Percentiles rank a stretch among this genome's conserved stretches.
Conservation (phyloP, 2,329 filamentous ascomycete species). For the Clonostachys solani region DNA sequence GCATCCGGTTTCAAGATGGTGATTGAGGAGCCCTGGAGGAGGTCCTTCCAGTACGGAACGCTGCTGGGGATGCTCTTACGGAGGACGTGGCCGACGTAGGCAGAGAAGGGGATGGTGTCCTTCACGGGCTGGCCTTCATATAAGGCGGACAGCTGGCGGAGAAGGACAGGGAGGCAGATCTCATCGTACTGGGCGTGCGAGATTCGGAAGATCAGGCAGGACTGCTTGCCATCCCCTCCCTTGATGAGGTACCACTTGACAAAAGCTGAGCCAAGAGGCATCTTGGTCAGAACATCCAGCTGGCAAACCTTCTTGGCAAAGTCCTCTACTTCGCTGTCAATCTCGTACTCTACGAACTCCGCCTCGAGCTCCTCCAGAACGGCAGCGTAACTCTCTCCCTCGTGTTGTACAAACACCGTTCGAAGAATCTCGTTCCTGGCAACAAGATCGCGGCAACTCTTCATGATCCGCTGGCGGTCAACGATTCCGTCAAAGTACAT, state of each 20-base stretch:
- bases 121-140: conserved; percentile 18
- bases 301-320: conserved; percentile 51
- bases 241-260: conserved; percentile 54
- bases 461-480: conserved; percentile 40
- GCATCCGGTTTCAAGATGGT: conserved; percentile 32
- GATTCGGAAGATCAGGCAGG: conserved; percentile 53
- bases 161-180: conserved; percentile 58
- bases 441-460: conserved; percentile 51
- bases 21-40: conserved; percentile 52
- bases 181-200: conserved; percentile 70
- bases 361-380: conserved; percentile 51
- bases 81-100: conserved; percentile 37
- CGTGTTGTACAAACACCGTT: conserved; percentile 57
- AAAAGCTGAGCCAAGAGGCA: conserved; percentile 55
- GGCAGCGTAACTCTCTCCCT: conserved; percentile 47
- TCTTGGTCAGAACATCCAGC: conserved; percentile 48
- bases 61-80: conserved; percentile 38
- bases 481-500: conserved; percentile 54
- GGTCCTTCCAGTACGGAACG: conserved; percentile 55
- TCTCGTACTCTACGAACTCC: conserved; percentile 46
- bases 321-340: conserved; percentile 39
- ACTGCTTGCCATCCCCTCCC: conserved; percentile 16
- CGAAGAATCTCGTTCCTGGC: conserved; percentile 59
- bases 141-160: conserved; percentile 54
- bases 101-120: conserved; percentile 35